Conservation (phyloP, 495 filamentous ascomycete genomes). For the Xylaria longipes region DNA sequence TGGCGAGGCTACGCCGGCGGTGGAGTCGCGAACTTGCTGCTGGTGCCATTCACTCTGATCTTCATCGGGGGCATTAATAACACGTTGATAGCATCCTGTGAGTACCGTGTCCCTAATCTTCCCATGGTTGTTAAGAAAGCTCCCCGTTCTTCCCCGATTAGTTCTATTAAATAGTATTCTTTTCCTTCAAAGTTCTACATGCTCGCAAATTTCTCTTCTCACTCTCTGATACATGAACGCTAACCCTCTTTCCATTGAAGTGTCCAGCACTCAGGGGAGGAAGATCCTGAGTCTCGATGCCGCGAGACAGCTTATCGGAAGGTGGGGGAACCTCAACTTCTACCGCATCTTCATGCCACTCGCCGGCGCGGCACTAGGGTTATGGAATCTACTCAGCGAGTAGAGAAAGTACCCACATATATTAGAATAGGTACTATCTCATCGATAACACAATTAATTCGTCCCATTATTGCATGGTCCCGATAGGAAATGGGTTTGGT, state of each 20-base stretch:
- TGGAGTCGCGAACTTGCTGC: conserved; percentile 44
- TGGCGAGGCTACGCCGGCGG: conserved; percentile 43
- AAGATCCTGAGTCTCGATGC: conserved; percentile 39
- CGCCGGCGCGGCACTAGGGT: conserved; percentile 41
- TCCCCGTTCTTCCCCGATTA: neutral
- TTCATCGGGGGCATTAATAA: conserved; percentile 34
- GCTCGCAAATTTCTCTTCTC: neutral
- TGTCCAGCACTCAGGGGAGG: conserved; percentile 34
- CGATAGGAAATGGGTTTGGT: neutral
- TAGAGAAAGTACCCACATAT: neutral
- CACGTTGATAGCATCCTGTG: conserved; percentile 28
- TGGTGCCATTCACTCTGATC: conserved; percentile 47
- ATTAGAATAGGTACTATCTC: neutral
- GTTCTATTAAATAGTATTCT: neutral
- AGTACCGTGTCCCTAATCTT: neutral
- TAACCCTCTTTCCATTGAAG: neutral
- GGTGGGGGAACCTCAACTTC: conserved; percentile 48
- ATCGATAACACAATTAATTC: neutral
- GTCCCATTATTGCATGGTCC: neutral
- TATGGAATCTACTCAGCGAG: conserved; percentile 38
- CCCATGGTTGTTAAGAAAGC: neutral
- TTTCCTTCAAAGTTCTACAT: neutral
- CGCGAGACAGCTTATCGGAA: conserved; percentile 37
- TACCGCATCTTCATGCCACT: conserved; percentile 47
- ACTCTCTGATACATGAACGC: neutral